Evolutionary conservation across 2,329 filamentous ascomycete species (phyloP).

Genomic region (Pseudogymnoascus sp.): DNA sequence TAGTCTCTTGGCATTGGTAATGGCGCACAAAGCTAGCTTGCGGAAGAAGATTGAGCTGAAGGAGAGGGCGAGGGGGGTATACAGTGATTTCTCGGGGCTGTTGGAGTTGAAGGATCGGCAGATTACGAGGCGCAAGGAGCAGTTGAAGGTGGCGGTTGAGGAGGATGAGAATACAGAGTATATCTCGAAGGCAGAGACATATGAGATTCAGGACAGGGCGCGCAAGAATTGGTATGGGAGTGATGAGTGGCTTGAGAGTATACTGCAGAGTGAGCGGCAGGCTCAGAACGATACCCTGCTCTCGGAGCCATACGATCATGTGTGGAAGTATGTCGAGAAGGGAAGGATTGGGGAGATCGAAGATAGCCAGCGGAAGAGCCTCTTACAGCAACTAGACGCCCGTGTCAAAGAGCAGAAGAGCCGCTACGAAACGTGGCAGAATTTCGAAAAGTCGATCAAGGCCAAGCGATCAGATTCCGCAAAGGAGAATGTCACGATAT

Average conservation of each 20-base stretch:
- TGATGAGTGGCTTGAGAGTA: conserved; percentile 61
- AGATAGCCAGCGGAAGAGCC: conserved; percentile 35
- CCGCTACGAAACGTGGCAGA: conserved; percentile 65
- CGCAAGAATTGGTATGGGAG: conserved; percentile 73
- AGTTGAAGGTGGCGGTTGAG: conserved; percentile 28
- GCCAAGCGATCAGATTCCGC: conserved; percentile 25
- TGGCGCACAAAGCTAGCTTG: conserved; percentile 66
- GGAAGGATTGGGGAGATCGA: conserved; percentile 51
- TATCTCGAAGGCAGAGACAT: conserved; percentile 33
- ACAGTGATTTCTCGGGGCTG: conserved; percentile 54
- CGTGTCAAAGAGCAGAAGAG: conserved; percentile 59
- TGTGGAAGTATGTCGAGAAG: conserved; percentile 61
- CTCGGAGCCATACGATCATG: conserved; percentile 55
- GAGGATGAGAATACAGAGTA: conserved; percentile 20
- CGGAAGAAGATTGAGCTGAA: conserved; percentile 51
- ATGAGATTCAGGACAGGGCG: conserved; percentile 50
- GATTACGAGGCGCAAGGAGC: conserved; percentile 46
- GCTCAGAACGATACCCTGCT: conserved; percentile 55
- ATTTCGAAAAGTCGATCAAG: conserved; percentile 42
- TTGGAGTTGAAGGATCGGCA: conserved; percentile 55
- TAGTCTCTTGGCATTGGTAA: conserved; percentile 55
- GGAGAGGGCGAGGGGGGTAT: conserved; percentile 48
- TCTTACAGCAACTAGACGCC: conserved; percentile 63
- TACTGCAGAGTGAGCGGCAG: conserved; percentile 58
- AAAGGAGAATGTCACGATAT: conserved; percentile 16